Conservation (phyloP, 2,329 filamentous ascomycete genomes). For the Parafenestella ontariensis region DNA sequence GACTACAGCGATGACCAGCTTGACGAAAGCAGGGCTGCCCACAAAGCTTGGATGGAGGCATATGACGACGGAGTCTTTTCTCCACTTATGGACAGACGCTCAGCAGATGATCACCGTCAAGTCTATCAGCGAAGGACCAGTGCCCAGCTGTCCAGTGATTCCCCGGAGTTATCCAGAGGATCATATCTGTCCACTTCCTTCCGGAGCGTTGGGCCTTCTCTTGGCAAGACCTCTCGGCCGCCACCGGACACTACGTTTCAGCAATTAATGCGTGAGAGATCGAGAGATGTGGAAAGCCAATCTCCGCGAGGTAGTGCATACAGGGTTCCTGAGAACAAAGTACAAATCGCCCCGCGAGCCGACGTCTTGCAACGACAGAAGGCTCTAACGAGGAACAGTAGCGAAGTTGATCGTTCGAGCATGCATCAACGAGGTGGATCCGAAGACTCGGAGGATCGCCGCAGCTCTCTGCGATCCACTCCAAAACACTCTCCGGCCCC, state of each 20-base stretch:
- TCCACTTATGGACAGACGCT: constrained; percentile 22
- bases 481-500: constrained; percentile 36
- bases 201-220: constrained; percentile 29
- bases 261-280: constrained; percentile 30
- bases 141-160: constrained; percentile 10
- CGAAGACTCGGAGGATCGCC: constrained; percentile 33
- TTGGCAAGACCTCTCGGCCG: constrained; percentile 32
- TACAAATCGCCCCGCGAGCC: constrained; percentile 32
- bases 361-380: constrained; percentile 43
- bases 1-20: constrained; percentile 23
- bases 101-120: constrained; percentile 4
- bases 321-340: constrained; percentile 16
- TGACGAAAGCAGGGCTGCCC: constrained; percentile 24
- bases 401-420: constrained; percentile 16
- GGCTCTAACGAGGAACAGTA: constrained; percentile 14
- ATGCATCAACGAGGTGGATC: constrained; percentile 33
- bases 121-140: constrained; percentile 8
- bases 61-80: constrained; percentile 48
- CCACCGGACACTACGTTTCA: constrained; percentile 32
- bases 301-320: constrained; percentile 28
- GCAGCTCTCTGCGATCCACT: constrained; percentile 23
- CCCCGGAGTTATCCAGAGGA: constrained; percentile 27
- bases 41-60: constrained; percentile 48
- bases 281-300: constrained; percentile 24
- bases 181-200: constrained; percentile 41